Base-by-base conservation (phyloP, 2,329 filamentous ascomycete genomes). In the Diaporthe australafricana region DNA sequence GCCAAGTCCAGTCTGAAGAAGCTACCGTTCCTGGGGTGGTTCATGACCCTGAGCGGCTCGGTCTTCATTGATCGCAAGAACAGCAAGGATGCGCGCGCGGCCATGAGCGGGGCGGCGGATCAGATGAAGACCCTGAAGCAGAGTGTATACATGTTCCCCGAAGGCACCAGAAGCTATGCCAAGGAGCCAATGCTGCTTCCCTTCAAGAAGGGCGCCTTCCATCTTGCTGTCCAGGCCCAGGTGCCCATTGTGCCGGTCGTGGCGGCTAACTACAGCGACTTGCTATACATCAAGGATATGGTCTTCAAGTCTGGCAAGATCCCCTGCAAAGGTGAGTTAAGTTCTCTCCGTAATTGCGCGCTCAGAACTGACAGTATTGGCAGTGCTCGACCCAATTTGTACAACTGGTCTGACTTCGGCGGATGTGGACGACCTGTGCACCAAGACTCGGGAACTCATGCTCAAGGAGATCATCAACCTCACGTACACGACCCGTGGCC, bases 201-300 rank as follows among this genome's bases (percentile, higher is more conserved):
- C n/a, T 99, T 98, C 88, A 99, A 99, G 85, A 99, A 99, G 87
- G 96, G 96, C 72, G 96, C 96, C 57, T 99, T 99, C 83, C 96
- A 99, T 82, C 88, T 99, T 42, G 96, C 96, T 56, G 90, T 99
- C 25, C 94, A 98, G 86, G 96, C 96, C 2, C 93, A 94, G 75
- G 96, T 98, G 7, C 95, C 95, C 32, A 94, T 99, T 77, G 92
- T 99, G 4, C 96, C 96, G 0, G 88, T 97, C 45, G 92, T 95
- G 57, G 89, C 90, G 38, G 93, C 93, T 80, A 95, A 95, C 83
- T 96, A 96, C 81, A 91, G 91, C 77, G 89, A 94, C 79, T 79
- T 95, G 42, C 83, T 95, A 75, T 90, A 90, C 77, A 82, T 91
- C 76, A 91, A 91, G 83, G 85, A 86, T 55, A 79, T 89, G 76